Conservation (phyloP, 2,329 filamentous ascomycete genomes). For the Blastomyces gilchristii region DNA sequence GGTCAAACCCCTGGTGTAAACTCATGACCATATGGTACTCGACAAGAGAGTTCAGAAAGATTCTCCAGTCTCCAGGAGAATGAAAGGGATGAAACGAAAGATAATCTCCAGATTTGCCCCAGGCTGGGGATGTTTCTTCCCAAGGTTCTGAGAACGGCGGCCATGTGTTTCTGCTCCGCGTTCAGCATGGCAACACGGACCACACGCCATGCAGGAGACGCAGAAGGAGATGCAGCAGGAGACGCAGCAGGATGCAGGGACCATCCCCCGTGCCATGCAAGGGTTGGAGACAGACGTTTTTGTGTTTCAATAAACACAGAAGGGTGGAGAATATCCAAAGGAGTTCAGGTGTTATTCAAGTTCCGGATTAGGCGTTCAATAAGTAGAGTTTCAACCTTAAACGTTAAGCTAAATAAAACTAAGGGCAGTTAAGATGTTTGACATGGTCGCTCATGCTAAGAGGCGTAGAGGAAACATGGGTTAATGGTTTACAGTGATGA, state of each 20-base stretch:
- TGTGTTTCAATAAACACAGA: slow-evolving; percentile 8
- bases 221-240: too few species aligned
- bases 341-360: slow-evolving; percentile 5
- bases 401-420: background rate
- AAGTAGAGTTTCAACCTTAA: slow-evolving; percentile 4
- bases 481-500: background rate
- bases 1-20: background rate
- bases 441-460: background rate
- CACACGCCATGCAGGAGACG: background rate
- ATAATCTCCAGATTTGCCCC: background rate
- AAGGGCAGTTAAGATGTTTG: background rate
- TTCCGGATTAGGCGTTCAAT: slow-evolving; percentile 16
- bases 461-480: background rate
- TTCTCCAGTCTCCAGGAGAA: background rate
- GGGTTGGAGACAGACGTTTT: slow-evolving; percentile 4
- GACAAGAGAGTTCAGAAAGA: background rate
- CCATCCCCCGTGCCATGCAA: background rate
- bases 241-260: background rate
- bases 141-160: background rate
- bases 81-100: background rate
- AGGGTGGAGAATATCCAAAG: background rate
- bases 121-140: background rate
- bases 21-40: background rate
- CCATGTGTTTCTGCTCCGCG: background rate
- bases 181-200: background rate